Evolutionary conservation across 306 rosid genomes (phyloP).

Genomic region (Senna tora): DNA sequence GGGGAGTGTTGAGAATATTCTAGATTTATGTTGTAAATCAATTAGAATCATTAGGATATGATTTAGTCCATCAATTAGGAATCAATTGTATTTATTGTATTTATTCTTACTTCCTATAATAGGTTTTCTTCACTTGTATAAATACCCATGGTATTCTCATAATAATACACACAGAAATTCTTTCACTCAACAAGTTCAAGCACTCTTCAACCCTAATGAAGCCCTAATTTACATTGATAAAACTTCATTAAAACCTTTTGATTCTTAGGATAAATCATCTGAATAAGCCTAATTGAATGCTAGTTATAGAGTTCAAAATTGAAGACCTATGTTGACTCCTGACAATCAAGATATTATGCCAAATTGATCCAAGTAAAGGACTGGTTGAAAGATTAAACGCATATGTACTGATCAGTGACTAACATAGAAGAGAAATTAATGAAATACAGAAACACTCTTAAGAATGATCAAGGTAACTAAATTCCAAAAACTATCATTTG

Average conservation of each 20-base stretch:
- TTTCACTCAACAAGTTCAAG: too few species aligned
- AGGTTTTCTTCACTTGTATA: too few species aligned
- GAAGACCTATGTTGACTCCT: background rate
- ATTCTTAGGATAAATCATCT: background rate
- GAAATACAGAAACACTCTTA: background rate
- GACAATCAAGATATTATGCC: background rate
- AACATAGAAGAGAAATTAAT: background rate
- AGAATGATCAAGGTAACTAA: background rate
- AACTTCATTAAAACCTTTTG: background rate
- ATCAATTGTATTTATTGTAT: too few species aligned
- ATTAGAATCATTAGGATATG: too few species aligned
- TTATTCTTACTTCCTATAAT: too few species aligned
- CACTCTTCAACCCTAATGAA: background rate
- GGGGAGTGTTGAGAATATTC: too few species aligned
- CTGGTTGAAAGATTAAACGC: background rate
- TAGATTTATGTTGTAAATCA: too few species aligned
- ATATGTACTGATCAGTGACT: background rate
- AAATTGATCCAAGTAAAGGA: slow-evolving; percentile 17
- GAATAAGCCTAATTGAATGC: background rate
- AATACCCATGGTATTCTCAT: too few species aligned
- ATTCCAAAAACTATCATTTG: background rate
- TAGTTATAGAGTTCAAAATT: background rate
- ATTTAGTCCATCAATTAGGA: too few species aligned
- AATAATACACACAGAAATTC: too few species aligned
- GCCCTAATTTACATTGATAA: background rate